Conservation (phyloP, 306 rosid genomes). For the Mimosa pudica region DNA sequence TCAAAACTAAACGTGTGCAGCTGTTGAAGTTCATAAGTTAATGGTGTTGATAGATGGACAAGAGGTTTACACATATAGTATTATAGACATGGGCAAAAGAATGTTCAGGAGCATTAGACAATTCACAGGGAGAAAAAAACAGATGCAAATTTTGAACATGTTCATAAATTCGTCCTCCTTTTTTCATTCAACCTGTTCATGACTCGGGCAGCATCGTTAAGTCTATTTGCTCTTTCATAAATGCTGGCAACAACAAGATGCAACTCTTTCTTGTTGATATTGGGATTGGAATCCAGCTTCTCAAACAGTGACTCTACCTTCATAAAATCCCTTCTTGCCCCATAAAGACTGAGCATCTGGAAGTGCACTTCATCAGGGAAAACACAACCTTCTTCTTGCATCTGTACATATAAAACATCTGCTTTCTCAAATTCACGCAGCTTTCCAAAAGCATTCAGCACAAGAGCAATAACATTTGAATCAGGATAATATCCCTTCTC, state of each 20-base stretch:
- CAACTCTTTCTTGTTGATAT: slow-evolving; percentile 79
- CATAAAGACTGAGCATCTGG: slow-evolving; percentile 71
- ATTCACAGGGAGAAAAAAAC: slow-evolving; percentile 19
- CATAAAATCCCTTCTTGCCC: slow-evolving; percentile 66
- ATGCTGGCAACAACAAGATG: slow-evolving; percentile 80
- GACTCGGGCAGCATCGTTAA: slow-evolving; percentile 74
- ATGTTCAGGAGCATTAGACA: slow-evolving; percentile 17
- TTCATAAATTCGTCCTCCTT: slow-evolving; percentile 37
- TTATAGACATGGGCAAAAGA: slow-evolving; percentile 30
- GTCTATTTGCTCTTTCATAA: slow-evolving; percentile 76
- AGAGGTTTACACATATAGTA: slow-evolving; percentile 22
- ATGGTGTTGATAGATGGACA: slow-evolving; percentile 14
- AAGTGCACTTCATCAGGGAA: slow-evolving; percentile 86
- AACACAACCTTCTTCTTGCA: slow-evolving; percentile 83
- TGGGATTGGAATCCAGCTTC: slow-evolving; percentile 72
- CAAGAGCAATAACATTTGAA: slow-evolving; percentile 80
- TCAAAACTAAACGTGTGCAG: slow-evolving; percentile 10
- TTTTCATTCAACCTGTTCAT: slow-evolving; percentile 62
- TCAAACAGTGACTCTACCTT: slow-evolving; percentile 67
- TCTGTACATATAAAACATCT: slow-evolving; percentile 66
- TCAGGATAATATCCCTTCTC: slow-evolving; percentile 70
- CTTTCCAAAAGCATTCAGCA: slow-evolving; percentile 89
- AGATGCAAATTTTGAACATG: slow-evolving; percentile 30
- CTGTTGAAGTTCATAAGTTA: slow-evolving; percentile 24
- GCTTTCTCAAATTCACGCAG: slow-evolving; percentile 77